Conservation (phyloP, 768 basidiomycete species). For the Mycena maculata region DNA sequence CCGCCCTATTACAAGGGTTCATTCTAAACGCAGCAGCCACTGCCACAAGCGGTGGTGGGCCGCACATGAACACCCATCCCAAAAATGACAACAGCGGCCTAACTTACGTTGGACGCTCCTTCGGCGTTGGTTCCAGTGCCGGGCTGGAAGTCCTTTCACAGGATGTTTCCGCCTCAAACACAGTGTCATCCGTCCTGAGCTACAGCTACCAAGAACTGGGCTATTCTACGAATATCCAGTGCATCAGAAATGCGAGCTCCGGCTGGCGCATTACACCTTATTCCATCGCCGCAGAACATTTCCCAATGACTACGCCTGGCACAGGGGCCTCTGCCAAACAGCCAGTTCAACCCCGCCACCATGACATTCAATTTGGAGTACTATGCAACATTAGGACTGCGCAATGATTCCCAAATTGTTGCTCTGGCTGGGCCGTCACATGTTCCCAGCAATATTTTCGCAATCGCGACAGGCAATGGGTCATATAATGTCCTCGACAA, state of each 20-base stretch:
- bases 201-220: conserved; percentile 14
- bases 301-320: background rate
- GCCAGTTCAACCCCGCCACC: background rate
- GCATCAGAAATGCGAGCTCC: conserved; percentile 4
- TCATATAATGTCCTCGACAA: background rate
- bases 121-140: conserved; percentile 5
- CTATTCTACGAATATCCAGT: background rate
- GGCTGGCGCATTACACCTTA: conserved; percentile 5
- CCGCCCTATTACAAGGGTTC: background rate
- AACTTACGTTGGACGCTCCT: conserved; percentile 5
- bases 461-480: background rate
- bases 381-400: background rate
- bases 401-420: background rate
- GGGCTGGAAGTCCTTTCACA: background rate
- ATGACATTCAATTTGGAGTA: background rate
- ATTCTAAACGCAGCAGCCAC: conserved; percentile 8
- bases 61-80: background rate
- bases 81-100: conserved; percentile 12
- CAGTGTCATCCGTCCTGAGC: too few species aligned
- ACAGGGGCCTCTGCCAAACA: too few species aligned
- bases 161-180: background rate
- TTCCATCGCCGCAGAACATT: too few species aligned
- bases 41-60: background rate
- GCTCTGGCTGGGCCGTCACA: background rate
- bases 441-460: conserved; percentile 2